A percentile compares a stretch with the other conserved stretches of the same genome.
Evolutionary conservation across 495 filamentous ascomycete genomes (phyloP).

Genomic region (Antarctomyces pellizariae): DNA sequence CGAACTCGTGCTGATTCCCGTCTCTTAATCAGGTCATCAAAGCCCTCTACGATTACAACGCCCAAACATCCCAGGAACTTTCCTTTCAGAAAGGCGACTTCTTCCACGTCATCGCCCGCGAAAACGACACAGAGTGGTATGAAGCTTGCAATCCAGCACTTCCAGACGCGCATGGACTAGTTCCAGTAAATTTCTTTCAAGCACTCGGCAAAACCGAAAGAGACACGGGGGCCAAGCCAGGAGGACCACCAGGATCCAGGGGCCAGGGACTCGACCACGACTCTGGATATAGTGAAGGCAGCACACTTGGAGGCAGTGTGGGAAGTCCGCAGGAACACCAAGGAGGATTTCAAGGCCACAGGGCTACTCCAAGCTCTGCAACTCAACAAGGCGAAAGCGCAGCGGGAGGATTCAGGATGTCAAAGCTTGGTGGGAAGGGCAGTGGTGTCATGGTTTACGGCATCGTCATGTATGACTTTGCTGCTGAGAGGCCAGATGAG

Average conservation of each 20-base stretch:
- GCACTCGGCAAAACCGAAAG: conserved; percentile 73
- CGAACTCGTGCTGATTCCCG: conserved; percentile 11
- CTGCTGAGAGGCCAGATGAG: conserved; percentile 85
- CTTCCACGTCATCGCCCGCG: conserved; percentile 92
- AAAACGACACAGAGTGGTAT: conserved; percentile 91
- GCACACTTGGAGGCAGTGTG: conserved; percentile 11
- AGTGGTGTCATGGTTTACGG: conserved; percentile 83
- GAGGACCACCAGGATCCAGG: conserved; percentile 31
- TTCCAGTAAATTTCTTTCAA: conserved; percentile 86
- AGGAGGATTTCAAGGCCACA: conserved; percentile 5
- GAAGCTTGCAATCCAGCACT: conserved; percentile 93
- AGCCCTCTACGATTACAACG: conserved; percentile 82
- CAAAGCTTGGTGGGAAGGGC: conserved; percentile 14
- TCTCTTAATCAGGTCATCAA: conserved; percentile 55
- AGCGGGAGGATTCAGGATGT: conserved; percentile 15
- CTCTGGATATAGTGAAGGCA: conserved; percentile 56
- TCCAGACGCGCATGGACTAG: conserved; percentile 68
- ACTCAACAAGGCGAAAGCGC: no score
- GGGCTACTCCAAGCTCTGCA: no score
- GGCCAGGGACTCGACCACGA: conserved; percentile 44
- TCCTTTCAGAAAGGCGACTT: conserved; percentile 88
- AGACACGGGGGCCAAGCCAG: conserved; percentile 59
- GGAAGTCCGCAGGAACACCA: conserved; percentile 4
- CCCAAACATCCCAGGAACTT: conserved; percentile 54
- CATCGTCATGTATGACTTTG: conserved; percentile 90